Percentiles rank a stretch among this genome's conserved stretches.
These are phyloP conservation scores for Adansonia grandidieri DNA, from an alignment of 441 rosid genomes.

Conservation along the genomic window DNA sequence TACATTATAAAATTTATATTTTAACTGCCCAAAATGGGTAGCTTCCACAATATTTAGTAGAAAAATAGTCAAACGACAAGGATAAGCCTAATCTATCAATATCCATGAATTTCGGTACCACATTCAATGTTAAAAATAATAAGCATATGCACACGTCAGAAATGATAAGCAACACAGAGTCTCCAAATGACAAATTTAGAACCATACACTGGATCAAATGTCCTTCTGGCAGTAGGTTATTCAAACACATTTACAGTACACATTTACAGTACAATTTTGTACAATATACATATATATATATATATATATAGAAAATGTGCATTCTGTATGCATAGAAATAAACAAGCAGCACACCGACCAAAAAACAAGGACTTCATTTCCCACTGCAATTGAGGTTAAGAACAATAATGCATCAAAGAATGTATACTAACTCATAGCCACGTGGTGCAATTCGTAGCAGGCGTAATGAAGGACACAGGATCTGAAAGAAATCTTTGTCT, in stretches of 20 bases:
- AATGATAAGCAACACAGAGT: neutral
- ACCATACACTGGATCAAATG: constrained; percentile 6
- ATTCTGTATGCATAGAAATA: neutral
- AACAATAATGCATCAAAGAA: constrained; percentile 7
- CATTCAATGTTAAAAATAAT: neutral
- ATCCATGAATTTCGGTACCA: neutral
- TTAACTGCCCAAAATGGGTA: constrained; percentile 7
- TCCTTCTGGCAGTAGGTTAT: neutral
- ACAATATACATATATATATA: neutral
- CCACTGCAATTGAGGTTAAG: constrained; percentile 10
- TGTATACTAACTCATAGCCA: constrained; percentile 74
- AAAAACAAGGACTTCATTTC: constrained; percentile 6
- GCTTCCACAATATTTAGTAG: neutral
- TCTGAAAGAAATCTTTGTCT: constrained; percentile 98
- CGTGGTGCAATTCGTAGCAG: constrained; percentile 93
- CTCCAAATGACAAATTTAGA: constrained; percentile 1
- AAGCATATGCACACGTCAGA: neutral
- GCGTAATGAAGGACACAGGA: constrained; percentile 90
- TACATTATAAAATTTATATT: neutral
- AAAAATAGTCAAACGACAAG: constrained; percentile 10
- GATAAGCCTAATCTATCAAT: constrained; percentile 2
- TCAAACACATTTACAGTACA: neutral
- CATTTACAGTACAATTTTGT: too few relatives aligned
- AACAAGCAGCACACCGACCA: neutral
- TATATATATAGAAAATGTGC: neutral